These are phyloP conservation scores for Mycosphaerella sp. DNA, from an alignment of 2,329 filamentous ascomycete species.

Conservation along the genomic window DNA sequence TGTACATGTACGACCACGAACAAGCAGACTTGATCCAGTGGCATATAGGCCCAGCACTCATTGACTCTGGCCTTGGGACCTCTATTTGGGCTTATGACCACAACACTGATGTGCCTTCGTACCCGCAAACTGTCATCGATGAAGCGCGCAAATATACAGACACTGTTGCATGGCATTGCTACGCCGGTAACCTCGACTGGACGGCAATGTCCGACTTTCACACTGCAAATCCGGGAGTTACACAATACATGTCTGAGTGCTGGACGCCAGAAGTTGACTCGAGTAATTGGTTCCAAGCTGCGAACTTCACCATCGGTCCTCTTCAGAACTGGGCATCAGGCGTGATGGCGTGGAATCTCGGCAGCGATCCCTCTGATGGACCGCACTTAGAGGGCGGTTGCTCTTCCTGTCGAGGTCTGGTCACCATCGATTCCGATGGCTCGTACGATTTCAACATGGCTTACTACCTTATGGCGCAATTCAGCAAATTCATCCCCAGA, in stretches of 20 bases:
- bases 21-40: constrained; percentile 13
- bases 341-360: constrained; percentile 9
- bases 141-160: not conserved
- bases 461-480: constrained; percentile 19
- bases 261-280: constrained; percentile 1
- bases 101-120: constrained; percentile 13
- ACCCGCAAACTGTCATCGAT: constrained; percentile 6
- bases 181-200: constrained; percentile 7
- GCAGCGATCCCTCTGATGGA: not conserved
- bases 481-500: constrained; percentile 14
- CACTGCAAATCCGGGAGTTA: not conserved
- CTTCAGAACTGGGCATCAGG: constrained; percentile 12
- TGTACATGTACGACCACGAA: constrained; percentile 21
- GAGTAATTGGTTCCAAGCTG: not conserved
- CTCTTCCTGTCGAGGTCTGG: constrained; percentile 9
- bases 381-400: constrained; percentile 12
- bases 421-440: constrained; percentile 12
- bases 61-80: constrained; percentile 7
- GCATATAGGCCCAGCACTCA: constrained; percentile 15
- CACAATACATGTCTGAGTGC: constrained; percentile 14
- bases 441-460: constrained; percentile 12
- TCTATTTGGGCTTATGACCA: constrained; percentile 20
- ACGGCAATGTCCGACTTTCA: constrained; percentile 7
- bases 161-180: constrained; percentile 12
- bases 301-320: constrained; percentile 11